Percentiles rank a stretch among this genome's conserved stretches.
Conservation (phyloP, 2,329 filamentous ascomycete genomes). For the Apiospora malaysiana region DNA sequence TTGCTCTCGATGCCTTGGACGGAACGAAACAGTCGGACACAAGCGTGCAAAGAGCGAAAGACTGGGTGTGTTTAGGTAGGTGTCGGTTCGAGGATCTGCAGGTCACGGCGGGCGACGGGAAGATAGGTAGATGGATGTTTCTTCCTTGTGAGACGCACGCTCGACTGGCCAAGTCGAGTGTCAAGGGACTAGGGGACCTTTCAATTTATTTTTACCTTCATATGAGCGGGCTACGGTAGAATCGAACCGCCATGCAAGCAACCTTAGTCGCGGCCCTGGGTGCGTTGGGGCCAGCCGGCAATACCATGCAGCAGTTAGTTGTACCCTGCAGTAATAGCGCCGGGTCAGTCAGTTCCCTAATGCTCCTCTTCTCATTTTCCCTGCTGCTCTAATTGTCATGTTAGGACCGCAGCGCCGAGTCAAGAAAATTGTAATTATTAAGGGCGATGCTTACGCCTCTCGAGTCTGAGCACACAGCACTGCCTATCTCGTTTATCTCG, state of each 20-base stretch:
- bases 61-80: background rate
- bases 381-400: background rate
- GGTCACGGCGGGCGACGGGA: background rate
- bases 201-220: background rate
- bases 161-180: constrained; percentile 10
- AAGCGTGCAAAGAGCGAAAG: background rate
- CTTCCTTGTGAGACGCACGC: background rate
- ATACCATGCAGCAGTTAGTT: background rate
- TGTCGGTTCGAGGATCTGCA: background rate
- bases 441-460: background rate
- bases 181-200: background rate
- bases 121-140: background rate
- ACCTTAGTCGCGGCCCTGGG: background rate
- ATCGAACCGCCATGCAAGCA: background rate
- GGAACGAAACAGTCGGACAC: background rate
- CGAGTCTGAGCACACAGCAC: background rate
- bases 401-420: background rate
- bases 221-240: background rate
- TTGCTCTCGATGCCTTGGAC: background rate
- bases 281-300: background rate
- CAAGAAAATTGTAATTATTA: background rate
- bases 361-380: background rate
- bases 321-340: constrained; percentile 13
- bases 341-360: background rate
- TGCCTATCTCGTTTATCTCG: no score